Evolutionary conservation across 2,329 filamentous ascomycete species (phyloP).

Genomic region (Diaporthe velutina): DNA sequence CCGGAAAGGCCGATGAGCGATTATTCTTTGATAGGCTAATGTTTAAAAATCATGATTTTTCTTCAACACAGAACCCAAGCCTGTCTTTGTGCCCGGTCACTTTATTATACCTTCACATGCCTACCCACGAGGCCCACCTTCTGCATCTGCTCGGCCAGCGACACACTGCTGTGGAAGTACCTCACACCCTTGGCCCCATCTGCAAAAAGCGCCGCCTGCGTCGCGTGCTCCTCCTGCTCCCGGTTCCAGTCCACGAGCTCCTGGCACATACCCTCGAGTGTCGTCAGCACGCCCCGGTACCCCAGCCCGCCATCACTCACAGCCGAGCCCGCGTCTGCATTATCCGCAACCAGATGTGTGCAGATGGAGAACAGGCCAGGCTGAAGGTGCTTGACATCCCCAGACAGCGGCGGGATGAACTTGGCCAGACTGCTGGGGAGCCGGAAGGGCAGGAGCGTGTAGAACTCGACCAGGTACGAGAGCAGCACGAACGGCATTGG

Average conservation of each 20-base stretch:
- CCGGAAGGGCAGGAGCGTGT: constrained; percentile 48
- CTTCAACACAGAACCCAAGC: background rate
- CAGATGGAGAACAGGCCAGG: constrained; percentile 56
- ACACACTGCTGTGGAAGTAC: constrained; percentile 54
- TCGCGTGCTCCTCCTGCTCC: constrained; percentile 47
- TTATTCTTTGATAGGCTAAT: constrained; percentile 15
- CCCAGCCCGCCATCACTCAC: constrained; percentile 54
- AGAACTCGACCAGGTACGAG: constrained; percentile 53
- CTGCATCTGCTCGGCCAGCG: constrained; percentile 54
- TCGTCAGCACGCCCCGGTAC: constrained; percentile 54
- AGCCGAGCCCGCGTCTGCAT: constrained; percentile 48
- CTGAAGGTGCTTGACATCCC: constrained; percentile 53
- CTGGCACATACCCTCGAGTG: constrained; percentile 55
- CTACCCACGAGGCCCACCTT: constrained; percentile 41
- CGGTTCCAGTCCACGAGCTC: constrained; percentile 58
- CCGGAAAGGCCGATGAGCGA: background rate
- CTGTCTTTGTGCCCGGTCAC: background rate
- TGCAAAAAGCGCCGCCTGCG: background rate
- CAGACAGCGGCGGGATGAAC: constrained; percentile 49
- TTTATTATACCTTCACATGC: constrained; percentile 21
- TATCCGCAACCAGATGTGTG: constrained; percentile 54
- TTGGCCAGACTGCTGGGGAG: constrained; percentile 44
- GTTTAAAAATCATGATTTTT: background rate
- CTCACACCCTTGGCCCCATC: constrained; percentile 34
- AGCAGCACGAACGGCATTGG: constrained; percentile 53